phyloP scores from a whole-genome alignment of 768 basidiomycete genomes.

The Tylopilus subfusipes region DNA sequence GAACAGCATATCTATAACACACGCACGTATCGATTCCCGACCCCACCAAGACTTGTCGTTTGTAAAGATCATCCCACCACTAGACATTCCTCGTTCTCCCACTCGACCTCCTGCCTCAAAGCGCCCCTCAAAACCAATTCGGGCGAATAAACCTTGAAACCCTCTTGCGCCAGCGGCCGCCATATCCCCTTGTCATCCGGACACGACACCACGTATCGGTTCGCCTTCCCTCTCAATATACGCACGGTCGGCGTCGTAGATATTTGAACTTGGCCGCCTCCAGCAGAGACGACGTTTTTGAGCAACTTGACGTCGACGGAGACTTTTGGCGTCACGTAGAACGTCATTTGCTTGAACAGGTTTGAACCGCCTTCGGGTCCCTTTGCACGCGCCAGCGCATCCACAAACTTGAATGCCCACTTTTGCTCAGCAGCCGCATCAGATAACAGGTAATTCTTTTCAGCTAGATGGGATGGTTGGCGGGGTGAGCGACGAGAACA shows the following conservation, averaged over 20 bases:
- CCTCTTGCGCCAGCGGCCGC: slow-evolving; percentile 52
- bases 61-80: not conserved
- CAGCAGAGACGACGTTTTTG: slow-evolving; percentile 63
- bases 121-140: slow-evolving; percentile 66
- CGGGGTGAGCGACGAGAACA: not conserved
- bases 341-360: slow-evolving; percentile 60
- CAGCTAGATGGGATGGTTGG: slow-evolving; percentile 42
- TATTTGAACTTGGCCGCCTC: slow-evolving; percentile 67
- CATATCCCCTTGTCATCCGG: slow-evolving; percentile 62
- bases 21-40: not conserved
- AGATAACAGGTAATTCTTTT: slow-evolving; percentile 52
- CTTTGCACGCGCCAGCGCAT: slow-evolving; percentile 59
- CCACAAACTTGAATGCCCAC: slow-evolving; percentile 59
- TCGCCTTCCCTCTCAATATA: slow-evolving; percentile 44
- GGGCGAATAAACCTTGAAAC: slow-evolving; percentile 59
- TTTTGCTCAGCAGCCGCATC: slow-evolving; percentile 66
- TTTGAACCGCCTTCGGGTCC: slow-evolving; percentile 39
- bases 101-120: slow-evolving; percentile 64
- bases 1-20: not conserved
- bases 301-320: slow-evolving; percentile 55
- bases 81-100: slow-evolving; percentile 42
- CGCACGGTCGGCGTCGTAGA: slow-evolving; percentile 50
- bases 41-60: not conserved
- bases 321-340: slow-evolving; percentile 74
- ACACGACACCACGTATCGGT: slow-evolving; percentile 65